Evolutionary conservation across 2,329 filamentous ascomycete genomes (phyloP).

Genomic region (Phoma sp.): DNA sequence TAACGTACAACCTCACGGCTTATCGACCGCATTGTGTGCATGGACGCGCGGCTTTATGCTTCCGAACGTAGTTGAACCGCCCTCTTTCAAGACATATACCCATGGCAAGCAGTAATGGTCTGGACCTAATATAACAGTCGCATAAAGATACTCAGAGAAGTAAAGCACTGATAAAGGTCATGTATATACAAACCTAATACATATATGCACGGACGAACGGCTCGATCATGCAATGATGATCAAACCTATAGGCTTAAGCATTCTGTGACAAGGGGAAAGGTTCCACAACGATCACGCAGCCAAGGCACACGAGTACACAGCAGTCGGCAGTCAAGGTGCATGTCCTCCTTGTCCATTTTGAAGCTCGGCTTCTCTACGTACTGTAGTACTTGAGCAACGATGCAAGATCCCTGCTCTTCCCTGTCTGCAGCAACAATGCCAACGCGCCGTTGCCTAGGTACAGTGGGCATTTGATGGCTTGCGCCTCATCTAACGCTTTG

Average conservation of each 20-base stretch:
- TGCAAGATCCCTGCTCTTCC: constrained; percentile 29
- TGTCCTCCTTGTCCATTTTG: neutral
- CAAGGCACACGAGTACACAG: neutral
- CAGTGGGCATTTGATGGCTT: constrained; percentile 44
- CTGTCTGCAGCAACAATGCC: constrained; percentile 39
- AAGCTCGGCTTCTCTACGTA: neutral
- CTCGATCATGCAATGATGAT: no score
- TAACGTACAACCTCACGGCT: neutral
- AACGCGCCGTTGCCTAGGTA: constrained; percentile 45
- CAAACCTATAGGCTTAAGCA: no score
- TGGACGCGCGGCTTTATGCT: neutral
- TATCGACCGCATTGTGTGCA: neutral
- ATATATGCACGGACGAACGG: no score
- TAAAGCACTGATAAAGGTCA: no score
- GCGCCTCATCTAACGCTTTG: constrained; percentile 42
- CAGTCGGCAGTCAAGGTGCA: neutral
- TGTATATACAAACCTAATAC: no score
- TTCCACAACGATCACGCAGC: no score
- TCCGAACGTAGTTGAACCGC: neutral
- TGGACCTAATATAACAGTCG: neutral
- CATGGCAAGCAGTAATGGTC: neutral
- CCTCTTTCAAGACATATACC: neutral
- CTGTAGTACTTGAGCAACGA: constrained; percentile 36
- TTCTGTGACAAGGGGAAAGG: no score
- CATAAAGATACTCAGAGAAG: neutral